Evolutionary conservation across 768 basidiomycete genomes (phyloP).

Genomic region (Boletus patriciae): DNA sequence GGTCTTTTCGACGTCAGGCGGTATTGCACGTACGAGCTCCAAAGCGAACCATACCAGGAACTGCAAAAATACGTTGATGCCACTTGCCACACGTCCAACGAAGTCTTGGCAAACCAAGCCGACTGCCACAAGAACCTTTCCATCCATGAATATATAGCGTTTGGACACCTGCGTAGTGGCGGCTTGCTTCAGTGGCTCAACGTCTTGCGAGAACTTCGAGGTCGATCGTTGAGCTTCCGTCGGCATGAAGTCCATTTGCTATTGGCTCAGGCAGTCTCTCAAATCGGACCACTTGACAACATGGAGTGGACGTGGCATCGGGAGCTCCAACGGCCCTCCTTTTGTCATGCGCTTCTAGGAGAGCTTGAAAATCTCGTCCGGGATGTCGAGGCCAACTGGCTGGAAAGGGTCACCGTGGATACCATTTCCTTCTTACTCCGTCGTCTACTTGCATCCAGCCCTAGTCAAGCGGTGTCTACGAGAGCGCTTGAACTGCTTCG

Average conservation of each 20-base stretch:
- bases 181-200: slow-evolving; percentile 49
- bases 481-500: slow-evolving; percentile 31
- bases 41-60: slow-evolving; percentile 30
- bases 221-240: slow-evolving; percentile 39
- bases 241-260: slow-evolving; percentile 41
- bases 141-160: slow-evolving; percentile 46
- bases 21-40: slow-evolving; percentile 37
- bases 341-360: slow-evolving; percentile 37
- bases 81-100: slow-evolving; percentile 44
- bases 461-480: slow-evolving; percentile 9
- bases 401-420: slow-evolving; percentile 32
- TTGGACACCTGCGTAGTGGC: slow-evolving; percentile 46
- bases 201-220: slow-evolving; percentile 44
- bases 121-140: slow-evolving; percentile 41
- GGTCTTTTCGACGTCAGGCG: slow-evolving; percentile 10
- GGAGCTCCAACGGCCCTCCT: slow-evolving; percentile 34
- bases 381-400: slow-evolving; percentile 44
- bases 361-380: slow-evolving; percentile 38
- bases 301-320: slow-evolving; percentile 40
- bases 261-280: slow-evolving; percentile 43
- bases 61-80: slow-evolving; percentile 39
- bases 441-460: slow-evolving; percentile 38
- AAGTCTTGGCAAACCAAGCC: slow-evolving; percentile 42
- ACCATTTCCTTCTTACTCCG: slow-evolving; percentile 36
- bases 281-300: slow-evolving; percentile 36